These are phyloP conservation scores for Magnusiomyces fungicola DNA, from an alignment of 1,139 yeast species.

Conservation along the genomic window DNA sequence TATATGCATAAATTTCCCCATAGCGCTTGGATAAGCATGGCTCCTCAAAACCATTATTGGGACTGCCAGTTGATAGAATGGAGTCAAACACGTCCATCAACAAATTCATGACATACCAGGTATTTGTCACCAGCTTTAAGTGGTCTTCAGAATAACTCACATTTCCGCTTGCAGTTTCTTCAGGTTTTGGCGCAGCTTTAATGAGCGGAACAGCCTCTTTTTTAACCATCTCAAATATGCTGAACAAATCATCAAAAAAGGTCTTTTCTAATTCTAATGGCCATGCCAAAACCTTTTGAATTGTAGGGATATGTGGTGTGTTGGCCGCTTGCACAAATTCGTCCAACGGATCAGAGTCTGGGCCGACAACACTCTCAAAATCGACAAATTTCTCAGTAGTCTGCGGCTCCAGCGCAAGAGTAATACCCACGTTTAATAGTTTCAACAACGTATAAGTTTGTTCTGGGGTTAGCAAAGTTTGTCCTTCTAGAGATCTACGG, in stretches of 20 bases:
- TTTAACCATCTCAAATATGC: background rate
- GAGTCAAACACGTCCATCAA: conserved; percentile 10
- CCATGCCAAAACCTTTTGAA: background rate
- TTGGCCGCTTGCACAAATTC: background rate
- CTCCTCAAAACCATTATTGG: background rate
- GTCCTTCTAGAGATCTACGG: background rate
- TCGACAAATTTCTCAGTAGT: background rate
- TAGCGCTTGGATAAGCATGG: background rate
- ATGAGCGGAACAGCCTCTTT: conserved; percentile 1
- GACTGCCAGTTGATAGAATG: conserved; percentile 9
- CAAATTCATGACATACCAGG: conserved; percentile 8
- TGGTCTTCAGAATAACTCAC: conserved; percentile 1
- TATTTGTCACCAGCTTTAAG: conserved; percentile 13
- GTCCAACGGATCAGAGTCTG: background rate
- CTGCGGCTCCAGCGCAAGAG: background rate
- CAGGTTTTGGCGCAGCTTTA: background rate
- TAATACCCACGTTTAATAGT: background rate
- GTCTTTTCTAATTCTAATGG: background rate
- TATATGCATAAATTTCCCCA: conserved; percentile 5
- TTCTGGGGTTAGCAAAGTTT: background rate
- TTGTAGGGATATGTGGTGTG: background rate
- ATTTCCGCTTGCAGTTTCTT: conserved; percentile 10
- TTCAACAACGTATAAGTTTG: background rate
- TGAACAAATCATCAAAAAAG: background rate
- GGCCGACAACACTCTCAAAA: background rate